Base-by-base conservation (phyloP, 164 flowering plant species). In the Chloranthus sessilifolius region DNA sequence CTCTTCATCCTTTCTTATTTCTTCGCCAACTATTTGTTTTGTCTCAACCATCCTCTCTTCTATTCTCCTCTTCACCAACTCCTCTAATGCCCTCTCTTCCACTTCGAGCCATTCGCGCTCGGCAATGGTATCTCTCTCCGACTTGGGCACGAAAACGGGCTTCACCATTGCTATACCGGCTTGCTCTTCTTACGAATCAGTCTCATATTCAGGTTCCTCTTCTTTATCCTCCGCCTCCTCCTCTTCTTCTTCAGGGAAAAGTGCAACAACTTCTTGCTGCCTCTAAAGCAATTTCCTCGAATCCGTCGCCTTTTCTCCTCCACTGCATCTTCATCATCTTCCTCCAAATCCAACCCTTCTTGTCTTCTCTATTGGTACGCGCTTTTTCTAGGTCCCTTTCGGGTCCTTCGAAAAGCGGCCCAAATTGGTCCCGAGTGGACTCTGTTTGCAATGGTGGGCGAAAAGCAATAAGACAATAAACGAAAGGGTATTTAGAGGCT, bases 121-220 rank as follows among this genome's bases (percentile, higher is more conserved):
- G 17, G 82, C 95, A 2, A 86, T 64, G 3, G 97, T 90, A 25
- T 86, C 97, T 36, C 94, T 62, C 68, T 84, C 95, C 0, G 82
- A 55, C 62, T 90, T 90, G 0, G 94, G 94, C 6, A 85, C 88
- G 58, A 82, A 90, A 2, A 87, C 77, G 7, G 94, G 94, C 67
- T 90, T 84, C 56, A 85, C 75, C 94, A 90, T 77, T 1, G 87
- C 77, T n/a, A 78, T 62, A 16, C 87, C 80, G 0, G 60, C 52
- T 23, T 42, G 42, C 43, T 86, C 91, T 24, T 90, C 97, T 25
- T 87, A 95, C 0, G 94, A 84, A 43, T 90, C 97, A 16, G 97
- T 87, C 72, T 90, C 98, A 64, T 87, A 87, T 65, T 90, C 98
- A 2, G 95, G 82, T 45, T 81, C 94, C 58, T 80, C 88, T 66